Base-by-base conservation (phyloP, 1,284 basidiomycete genomes). In the Leccinum fallax region DNA sequence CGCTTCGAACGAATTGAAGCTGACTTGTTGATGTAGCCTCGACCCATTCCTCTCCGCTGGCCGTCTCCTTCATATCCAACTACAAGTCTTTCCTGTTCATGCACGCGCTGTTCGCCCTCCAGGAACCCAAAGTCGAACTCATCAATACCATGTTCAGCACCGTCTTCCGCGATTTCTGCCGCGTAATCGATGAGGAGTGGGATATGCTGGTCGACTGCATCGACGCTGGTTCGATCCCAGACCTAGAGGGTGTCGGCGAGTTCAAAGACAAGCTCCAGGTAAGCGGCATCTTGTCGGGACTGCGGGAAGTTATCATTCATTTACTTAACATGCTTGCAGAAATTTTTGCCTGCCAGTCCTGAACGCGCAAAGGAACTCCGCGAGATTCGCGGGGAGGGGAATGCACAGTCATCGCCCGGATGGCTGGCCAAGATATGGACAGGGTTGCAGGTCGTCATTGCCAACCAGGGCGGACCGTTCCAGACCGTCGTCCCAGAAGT, bases 401-500 rank as follows among this genome's bases (percentile, higher is more conserved):
- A 26, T 4, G 49, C 9, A 3, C 49, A 28, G 15, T 52, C 62
- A 1, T 60, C 61, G 0, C 55, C 59, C 1, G 67, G 65, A 16
- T 71, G 63, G 63, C 53, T 71, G 5, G 65, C 60, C 16, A 68
- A 59, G 49, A 57, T 70, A 7, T 71, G 71, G 69, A 67, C 64
- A 6, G 56, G 53, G 4, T 24, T 73, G 21, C 59, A 54, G 1
- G 61, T 55, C 9, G 55, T 64, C 2, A n/a, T 65, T 9, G 69
- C 69, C 36, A 74, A 68, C 30, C 71, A 65, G 15, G 69, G 72
- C 7, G 71, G 64, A 7, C 62, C 62, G n/a, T 72, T 71, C 57
- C 63, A 58, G 36, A 71, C 54, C 11, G 64, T 69, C 0, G 61
- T 69, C 13, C 68, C 66, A 0, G 67, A 70, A 57, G 71, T 65